Conservation (phyloP, 192 early-diverging fungal species). For the Umbelopsis isabellina region DNA sequence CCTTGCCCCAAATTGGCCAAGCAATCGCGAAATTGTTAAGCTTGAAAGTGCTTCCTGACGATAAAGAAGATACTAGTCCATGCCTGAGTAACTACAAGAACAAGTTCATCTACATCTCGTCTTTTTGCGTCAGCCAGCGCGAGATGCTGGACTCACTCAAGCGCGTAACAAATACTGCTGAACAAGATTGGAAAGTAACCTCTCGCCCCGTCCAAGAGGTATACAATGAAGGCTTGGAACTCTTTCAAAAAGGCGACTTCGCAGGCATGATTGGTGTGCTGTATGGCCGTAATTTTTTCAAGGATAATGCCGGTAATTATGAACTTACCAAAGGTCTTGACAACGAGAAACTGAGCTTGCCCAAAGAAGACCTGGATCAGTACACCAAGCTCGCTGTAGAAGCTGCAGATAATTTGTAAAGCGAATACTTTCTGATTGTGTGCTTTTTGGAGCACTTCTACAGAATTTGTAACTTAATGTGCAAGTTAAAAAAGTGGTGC, state of each 20-base stretch:
- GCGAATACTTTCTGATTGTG: no score
- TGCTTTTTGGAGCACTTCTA: no score
- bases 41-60: slow-evolving; percentile 1
- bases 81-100: background rate
- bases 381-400: background rate
- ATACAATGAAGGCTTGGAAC: background rate
- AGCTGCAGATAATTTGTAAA: no score
- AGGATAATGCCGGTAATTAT: slow-evolving; percentile 2
- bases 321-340: background rate
- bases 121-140: background rate
- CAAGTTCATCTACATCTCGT: background rate
- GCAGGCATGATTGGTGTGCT: background rate
- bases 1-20: background rate
- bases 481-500: no score
- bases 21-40: background rate
- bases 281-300: background rate
- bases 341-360: background rate
- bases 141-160: background rate
- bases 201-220: slow-evolving; percentile 3
- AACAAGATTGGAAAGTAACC: background rate
- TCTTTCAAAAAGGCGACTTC: background rate
- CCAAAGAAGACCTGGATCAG: slow-evolving; percentile 1
- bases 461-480: no score
- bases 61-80: background rate
- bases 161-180: background rate